Base-by-base conservation (phyloP, 2,329 filamentous ascomycete genomes). In the Dactylellina sp. region DNA sequence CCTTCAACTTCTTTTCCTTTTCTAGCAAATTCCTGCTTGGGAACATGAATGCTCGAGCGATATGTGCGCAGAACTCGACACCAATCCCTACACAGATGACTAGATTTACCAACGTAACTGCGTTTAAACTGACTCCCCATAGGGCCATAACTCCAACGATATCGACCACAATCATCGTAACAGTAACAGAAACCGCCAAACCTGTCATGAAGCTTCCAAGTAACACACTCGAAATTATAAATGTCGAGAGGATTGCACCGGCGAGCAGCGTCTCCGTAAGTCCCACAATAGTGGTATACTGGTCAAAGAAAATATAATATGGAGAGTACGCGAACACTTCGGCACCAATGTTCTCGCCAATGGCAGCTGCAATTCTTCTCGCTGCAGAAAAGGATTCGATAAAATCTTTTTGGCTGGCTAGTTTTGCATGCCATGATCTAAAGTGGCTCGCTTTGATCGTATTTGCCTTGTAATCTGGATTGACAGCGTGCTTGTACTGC, bases 271-370 rank as follows among this genome's bases (percentile, higher is more conserved):
- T 88, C 0, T 86, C 89, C 0, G 94, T 93, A 2, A 98, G 85
- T 9, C 86, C 85, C 18, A 96, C 88, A 75, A 99, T 98, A 68
- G 87, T 87, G 4, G 92, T 86, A 80, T 99, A 99, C 80, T 98
- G 95, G 80, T 99, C 95, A 80, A 99, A 99, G 86, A 98, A 99
- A 80, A 99, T 93, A 83, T 99, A 99, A 81, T 97, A 97, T 74
- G 97, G 89, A 77, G 92, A 96, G 83, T 99, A 99, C 0, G 95
- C 92, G 85, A 99, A 99, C 1, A 99, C 89, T 22, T 95, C 89
- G 20, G 91, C 88, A 3, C 89, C 87, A 2, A 93, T 93, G 57
- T 86, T 85, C 60, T 86, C 82, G 12, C 86, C 89, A 57, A 99
- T 89, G 25, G 91, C 89, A 11, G 88, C 83, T 0, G 94, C 89